Evolutionary conservation across 257 asterid species (phyloP).

Genomic region (Solanum pennellii): DNA sequence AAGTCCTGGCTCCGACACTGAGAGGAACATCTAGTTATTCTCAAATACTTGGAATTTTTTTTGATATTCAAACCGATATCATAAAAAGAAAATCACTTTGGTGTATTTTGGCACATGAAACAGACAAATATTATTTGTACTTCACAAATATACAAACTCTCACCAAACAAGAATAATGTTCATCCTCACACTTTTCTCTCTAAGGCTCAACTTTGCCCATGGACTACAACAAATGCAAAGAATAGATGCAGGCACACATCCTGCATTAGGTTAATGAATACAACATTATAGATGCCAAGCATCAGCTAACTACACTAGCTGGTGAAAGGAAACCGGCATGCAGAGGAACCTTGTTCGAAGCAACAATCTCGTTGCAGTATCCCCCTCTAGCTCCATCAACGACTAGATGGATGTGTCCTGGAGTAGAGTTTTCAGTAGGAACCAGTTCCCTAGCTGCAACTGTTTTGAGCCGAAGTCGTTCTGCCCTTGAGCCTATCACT

Average conservation of each 20-base stretch:
- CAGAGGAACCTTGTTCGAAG: background rate
- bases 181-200: background rate
- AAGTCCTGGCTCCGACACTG: background rate
- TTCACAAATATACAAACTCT: background rate
- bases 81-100: background rate
- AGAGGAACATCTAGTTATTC: background rate
- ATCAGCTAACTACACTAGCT: slow-evolving; percentile 1
- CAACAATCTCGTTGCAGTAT: background rate
- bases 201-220: background rate
- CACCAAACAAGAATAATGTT: background rate
- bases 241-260: background rate
- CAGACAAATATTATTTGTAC: background rate
- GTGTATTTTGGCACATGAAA: background rate
- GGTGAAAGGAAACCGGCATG: background rate
- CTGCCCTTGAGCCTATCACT: slow-evolving; percentile 88
- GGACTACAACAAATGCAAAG: background rate
- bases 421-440: background rate
- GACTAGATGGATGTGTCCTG: background rate
- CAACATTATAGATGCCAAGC: background rate
- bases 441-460: slow-evolving; percentile 9
- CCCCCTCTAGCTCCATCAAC: slow-evolving; percentile 15
- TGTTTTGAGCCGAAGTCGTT: slow-evolving; percentile 59
- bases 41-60: background rate
- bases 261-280: background rate
- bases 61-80: background rate